A percentile compares a stretch with the other conserved stretches of the same genome.
These are phyloP conservation scores for Colletotrichum gloeosporioides DNA, from an alignment of 2,329 filamentous ascomycete species.

Conservation along the genomic window DNA sequence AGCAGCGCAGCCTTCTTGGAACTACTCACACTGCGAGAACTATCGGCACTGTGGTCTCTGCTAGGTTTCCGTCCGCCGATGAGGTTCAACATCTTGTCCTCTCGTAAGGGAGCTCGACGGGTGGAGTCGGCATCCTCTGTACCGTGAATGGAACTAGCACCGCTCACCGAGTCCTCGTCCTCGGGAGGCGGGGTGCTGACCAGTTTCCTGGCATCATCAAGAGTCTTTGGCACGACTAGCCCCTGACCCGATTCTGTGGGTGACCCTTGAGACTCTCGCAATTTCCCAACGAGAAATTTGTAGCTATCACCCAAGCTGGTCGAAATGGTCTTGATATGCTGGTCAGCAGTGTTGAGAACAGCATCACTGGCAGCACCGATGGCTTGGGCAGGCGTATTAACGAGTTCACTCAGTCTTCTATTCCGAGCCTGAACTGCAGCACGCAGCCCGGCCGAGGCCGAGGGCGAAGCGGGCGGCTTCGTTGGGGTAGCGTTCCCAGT, in stretches of 20 bases:
- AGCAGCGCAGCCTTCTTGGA: conserved; percentile 62
- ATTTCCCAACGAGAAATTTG: conserved; percentile 87
- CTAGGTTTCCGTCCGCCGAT: conserved; percentile 67
- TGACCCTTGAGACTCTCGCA: conserved; percentile 72
- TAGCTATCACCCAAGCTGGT: conserved; percentile 91
- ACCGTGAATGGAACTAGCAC: conserved; percentile 57
- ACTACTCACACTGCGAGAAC: conserved; percentile 67
- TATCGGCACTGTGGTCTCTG: conserved; percentile 81
- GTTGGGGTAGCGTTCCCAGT: conserved; percentile 35
- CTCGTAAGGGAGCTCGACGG: conserved; percentile 40
- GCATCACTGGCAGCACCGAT: conserved; percentile 85
- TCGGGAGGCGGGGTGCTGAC: conserved; percentile 75
- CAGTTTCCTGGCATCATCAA: conserved; percentile 91
- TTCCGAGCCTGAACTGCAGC: conserved; percentile 63
- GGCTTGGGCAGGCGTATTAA: conserved; percentile 82
- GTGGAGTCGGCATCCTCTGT: conserved; percentile 37
- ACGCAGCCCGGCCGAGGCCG: conserved; percentile 41
- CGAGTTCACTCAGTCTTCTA: conserved; percentile 81
- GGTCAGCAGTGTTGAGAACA: conserved; percentile 86
- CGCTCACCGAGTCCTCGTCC: conserved; percentile 66
- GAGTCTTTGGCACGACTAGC: conserved; percentile 79
- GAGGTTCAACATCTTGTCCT: conserved; percentile 73
- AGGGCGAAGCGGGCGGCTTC: conserved; percentile 42
- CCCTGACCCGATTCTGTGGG: conserved; percentile 45
- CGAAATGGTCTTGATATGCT: conserved; percentile 90